phyloP scores from a whole-genome alignment of 345 rosid genomes.

The Lenwebbia sp. region DNA sequence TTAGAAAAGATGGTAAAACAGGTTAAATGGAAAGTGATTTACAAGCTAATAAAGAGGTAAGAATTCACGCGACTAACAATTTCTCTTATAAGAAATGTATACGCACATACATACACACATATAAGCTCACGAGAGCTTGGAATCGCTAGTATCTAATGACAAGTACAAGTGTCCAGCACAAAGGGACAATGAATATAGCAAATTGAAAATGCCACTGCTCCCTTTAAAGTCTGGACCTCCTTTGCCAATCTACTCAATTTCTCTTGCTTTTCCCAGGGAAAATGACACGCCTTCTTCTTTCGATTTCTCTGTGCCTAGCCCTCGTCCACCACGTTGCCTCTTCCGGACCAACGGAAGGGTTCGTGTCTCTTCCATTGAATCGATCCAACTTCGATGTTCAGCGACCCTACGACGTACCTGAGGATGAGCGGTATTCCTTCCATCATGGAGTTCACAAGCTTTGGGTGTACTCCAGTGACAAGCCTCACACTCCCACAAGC shows the following conservation, averaged over 20 bases:
- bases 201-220: neutral
- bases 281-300: neutral
- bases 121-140: neutral
- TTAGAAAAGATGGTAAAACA: too few species aligned
- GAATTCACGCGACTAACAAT: neutral
- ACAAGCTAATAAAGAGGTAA: neutral
- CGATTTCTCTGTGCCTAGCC: neutral
- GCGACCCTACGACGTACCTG: slow-evolving; percentile 7
- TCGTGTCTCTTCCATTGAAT: slow-evolving; percentile 4
- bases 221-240: neutral
- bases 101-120: too few species aligned
- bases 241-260: neutral
- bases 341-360: neutral
- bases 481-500: slow-evolving; percentile 4
- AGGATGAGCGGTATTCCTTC: slow-evolving; percentile 7
- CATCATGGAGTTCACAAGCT: slow-evolving; percentile 16
- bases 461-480: slow-evolving; percentile 16
- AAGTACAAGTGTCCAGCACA: neutral
- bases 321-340: neutral
- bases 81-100: neutral
- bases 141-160: neutral
- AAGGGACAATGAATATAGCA: neutral
- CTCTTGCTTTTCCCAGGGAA: neutral
- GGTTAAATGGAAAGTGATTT: too few species aligned
- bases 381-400: slow-evolving; percentile 1